Evolutionary conservation across 768 basidiomycete genomes (phyloP).

Genomic region (Podaxis sp.): DNA sequence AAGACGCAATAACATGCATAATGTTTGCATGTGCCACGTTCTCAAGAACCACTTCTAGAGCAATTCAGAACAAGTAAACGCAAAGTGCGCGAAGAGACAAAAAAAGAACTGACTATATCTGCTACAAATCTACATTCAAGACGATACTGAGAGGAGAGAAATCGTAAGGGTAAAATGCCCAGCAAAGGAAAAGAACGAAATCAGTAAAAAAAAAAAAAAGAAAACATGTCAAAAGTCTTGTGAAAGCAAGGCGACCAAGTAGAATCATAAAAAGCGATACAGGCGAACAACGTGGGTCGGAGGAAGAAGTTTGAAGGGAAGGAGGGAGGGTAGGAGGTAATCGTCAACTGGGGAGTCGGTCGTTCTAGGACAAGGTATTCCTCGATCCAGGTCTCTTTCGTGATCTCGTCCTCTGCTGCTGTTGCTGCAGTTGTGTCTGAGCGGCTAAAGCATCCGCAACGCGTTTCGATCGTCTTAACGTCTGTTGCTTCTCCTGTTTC

Average conservation of each 20-base stretch:
- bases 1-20: slow-evolving; percentile 4
- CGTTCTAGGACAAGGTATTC: slow-evolving; percentile 35
- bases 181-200: not conserved
- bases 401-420: slow-evolving; percentile 18
- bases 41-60: slow-evolving; percentile 5
- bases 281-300: not conserved
- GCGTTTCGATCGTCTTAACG: slow-evolving; percentile 63
- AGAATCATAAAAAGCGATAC: slow-evolving; percentile 10
- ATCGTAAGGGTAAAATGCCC: not conserved
- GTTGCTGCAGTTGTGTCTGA: slow-evolving; percentile 41
- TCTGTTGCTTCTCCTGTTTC: slow-evolving; percentile 21
- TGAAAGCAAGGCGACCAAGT: not conserved
- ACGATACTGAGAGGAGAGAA: not conserved
- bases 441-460: slow-evolving; percentile 60
- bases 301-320: not conserved
- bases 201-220: not conserved
- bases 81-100: slow-evolving; percentile 1
- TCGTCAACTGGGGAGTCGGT: not conserved
- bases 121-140: slow-evolving; percentile 12
- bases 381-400: slow-evolving; percentile 34
- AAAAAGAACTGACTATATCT: slow-evolving; percentile 1
- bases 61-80: slow-evolving; percentile 3
- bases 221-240: not conserved
- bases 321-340: not conserved
- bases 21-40: not conserved